Percentiles rank a stretch among this genome's conserved stretches.
Conservation (phyloP, 1,284 basidiomycete species). For the Apiotrichum akiyoshidainum region DNA sequence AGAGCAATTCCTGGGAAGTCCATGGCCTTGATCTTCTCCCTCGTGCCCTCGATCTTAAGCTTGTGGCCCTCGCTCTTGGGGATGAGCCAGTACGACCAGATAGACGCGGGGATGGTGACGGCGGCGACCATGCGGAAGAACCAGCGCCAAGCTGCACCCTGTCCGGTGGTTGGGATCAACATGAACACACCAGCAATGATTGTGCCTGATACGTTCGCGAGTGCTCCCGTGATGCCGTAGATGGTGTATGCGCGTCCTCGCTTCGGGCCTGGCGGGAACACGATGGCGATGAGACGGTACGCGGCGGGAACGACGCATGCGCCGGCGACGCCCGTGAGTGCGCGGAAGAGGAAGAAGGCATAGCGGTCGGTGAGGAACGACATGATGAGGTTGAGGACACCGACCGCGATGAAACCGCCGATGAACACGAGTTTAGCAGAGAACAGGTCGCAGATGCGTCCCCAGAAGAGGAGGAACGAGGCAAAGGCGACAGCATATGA, state of each 20-base stretch:
- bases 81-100: conserved; percentile 16
- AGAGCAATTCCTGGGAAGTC: conserved; percentile 4
- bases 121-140: conserved; percentile 47
- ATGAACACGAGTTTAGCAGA: conserved; percentile 32
- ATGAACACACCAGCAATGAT: conserved; percentile 35
- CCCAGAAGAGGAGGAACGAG: conserved; percentile 36
- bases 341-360: conserved; percentile 40
- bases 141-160: conserved; percentile 42
- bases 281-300: conserved; percentile 34
- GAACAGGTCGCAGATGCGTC: conserved; percentile 34
- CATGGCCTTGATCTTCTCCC: conserved; percentile 3
- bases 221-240: conserved; percentile 37
- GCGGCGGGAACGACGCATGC: conserved; percentile 34
- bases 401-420: conserved; percentile 31
- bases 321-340: conserved; percentile 36
- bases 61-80: conserved; percentile 11
- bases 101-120: conserved; percentile 7
- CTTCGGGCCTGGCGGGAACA: conserved; percentile 26
- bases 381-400: conserved; percentile 34
- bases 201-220: conserved; percentile 31
- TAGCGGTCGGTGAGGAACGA: conserved; percentile 39
- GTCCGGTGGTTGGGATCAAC: conserved; percentile 37
- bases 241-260: conserved; percentile 31
- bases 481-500: conserved; percentile 35
- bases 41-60: neutral